These are phyloP conservation scores for Corynascus novoguineensis DNA, from an alignment of 495 filamentous ascomycete genomes.

Conservation along the genomic window DNA sequence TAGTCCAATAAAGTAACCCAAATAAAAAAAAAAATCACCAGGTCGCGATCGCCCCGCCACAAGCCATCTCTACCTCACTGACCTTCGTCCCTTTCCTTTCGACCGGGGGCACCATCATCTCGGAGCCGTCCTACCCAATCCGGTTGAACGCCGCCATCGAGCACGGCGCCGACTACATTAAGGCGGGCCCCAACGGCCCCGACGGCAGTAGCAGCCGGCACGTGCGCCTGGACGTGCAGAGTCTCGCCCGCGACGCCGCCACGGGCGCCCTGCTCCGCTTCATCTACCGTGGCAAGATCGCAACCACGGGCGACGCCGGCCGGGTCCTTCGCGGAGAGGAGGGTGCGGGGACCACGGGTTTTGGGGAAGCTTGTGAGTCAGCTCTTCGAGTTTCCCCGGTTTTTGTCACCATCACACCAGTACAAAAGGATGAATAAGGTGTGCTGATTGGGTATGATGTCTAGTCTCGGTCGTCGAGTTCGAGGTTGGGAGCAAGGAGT, in stretches of 20 bases:
- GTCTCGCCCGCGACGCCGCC: slow-evolving; percentile 37
- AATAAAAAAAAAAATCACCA: slow-evolving; percentile 16
- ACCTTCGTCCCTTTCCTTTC: slow-evolving; percentile 15
- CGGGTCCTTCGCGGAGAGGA: slow-evolving; percentile 41
- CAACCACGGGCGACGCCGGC: slow-evolving; percentile 31
- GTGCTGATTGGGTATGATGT: neutral
- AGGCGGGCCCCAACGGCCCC: slow-evolving; percentile 42
- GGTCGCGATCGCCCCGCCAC: slow-evolving; percentile 31
- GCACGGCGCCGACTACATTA: slow-evolving; percentile 36
- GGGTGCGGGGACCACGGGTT: slow-evolving; percentile 48
- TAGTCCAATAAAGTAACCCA: neutral
- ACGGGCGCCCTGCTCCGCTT: slow-evolving; percentile 40
- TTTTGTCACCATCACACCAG: too few relatives aligned
- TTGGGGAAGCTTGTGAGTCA: slow-evolving; percentile 53
- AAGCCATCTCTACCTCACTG: slow-evolving; percentile 24
- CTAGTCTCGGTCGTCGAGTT: slow-evolving; percentile 51
- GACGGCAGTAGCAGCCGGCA: too few relatives aligned
- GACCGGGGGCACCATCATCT: slow-evolving; percentile 25
- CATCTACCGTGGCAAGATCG: slow-evolving; percentile 48
- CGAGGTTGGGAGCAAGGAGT: slow-evolving; percentile 47
- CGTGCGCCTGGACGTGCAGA: slow-evolving; percentile 49
- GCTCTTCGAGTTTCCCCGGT: too few relatives aligned
- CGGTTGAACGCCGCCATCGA: slow-evolving; percentile 34
- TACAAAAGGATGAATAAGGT: too few relatives aligned
- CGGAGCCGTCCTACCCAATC: slow-evolving; percentile 32